Evolutionary conservation across 805 yeast species (phyloP).

Genomic region (Nakazawaea ernobii): DNA sequence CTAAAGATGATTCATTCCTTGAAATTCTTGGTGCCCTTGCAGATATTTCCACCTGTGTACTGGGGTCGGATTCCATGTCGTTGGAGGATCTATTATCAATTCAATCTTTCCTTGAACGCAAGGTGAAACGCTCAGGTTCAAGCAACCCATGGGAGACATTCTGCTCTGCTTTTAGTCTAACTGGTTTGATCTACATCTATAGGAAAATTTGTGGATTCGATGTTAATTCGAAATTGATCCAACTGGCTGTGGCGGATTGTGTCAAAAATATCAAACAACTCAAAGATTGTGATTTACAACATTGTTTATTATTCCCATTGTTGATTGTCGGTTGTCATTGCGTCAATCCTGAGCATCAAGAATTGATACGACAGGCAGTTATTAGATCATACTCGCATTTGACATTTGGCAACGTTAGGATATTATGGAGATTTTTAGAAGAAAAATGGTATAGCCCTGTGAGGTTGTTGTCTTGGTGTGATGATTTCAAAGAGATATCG

Average conservation of each 20-base stretch:
- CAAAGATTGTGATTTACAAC: constrained; percentile 14
- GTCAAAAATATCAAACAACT: constrained; percentile 8
- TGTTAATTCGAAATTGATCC: constrained; percentile 10
- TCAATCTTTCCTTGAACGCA: constrained; percentile 3
- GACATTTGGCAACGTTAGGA: constrained; percentile 18
- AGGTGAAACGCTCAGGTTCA: not conserved
- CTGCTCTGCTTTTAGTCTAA: constrained; percentile 18
- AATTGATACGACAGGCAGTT: constrained; percentile 12
- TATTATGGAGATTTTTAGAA: constrained; percentile 14
- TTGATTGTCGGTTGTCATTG: constrained; percentile 21
- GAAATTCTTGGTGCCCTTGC: constrained; percentile 19
- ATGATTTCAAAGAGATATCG: not conserved
- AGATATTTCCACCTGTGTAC: not conserved
- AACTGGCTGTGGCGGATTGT: constrained; percentile 14
- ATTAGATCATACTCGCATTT: constrained; percentile 14
- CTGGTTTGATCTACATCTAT: constrained; percentile 19
- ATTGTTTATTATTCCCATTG: constrained; percentile 22
- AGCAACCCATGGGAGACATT: constrained; percentile 15
- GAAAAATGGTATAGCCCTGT: constrained; percentile 13
- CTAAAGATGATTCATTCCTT: constrained; percentile 23
- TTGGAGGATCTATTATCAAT: not conserved
- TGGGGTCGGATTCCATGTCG: not conserved
- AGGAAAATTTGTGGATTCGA: constrained; percentile 14
- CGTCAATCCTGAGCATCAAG: constrained; percentile 11
- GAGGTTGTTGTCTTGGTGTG: not conserved